Evolutionary conservation across 306 rosid genomes (phyloP).

Genomic region (Gleditsia sinensis): DNA sequence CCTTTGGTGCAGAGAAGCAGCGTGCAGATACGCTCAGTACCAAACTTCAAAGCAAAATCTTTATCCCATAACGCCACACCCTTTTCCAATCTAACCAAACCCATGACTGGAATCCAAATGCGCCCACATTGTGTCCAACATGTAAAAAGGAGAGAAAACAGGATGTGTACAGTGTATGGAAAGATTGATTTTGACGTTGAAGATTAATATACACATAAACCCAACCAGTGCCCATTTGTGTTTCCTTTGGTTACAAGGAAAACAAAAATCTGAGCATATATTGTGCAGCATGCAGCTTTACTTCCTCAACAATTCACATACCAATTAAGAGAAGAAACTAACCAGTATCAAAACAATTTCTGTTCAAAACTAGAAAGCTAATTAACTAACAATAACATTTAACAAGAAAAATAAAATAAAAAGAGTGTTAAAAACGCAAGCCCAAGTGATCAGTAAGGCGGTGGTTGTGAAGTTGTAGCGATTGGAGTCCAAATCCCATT

Average conservation of each 20-base stretch:
- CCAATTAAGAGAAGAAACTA: background rate
- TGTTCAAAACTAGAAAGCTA: background rate
- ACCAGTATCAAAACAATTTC: background rate
- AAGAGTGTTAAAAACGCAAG: background rate
- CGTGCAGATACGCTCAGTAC: slow-evolving; percentile 2
- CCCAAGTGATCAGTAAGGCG: slow-evolving; percentile 35
- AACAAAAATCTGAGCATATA: background rate
- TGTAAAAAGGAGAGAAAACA: background rate
- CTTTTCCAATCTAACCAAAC: too few species aligned
- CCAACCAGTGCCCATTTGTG: too few species aligned
- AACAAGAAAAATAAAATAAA: background rate
- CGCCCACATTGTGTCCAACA: background rate
- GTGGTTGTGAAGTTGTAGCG: slow-evolving; percentile 51
- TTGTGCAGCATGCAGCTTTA: background rate
- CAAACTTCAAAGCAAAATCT: slow-evolving; percentile 23
- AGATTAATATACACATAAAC: too few species aligned
- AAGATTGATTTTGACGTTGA: background rate
- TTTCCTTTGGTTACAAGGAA: background rate
- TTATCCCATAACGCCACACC: background rate
- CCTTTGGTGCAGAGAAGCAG: background rate
- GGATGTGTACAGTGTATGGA: background rate
- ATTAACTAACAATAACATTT: slow-evolving; percentile 18
- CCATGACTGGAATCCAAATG: background rate
- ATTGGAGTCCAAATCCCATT: slow-evolving; percentile 76
- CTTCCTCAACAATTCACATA: background rate